Evolutionary conservation across 2,329 filamentous ascomycete species (phyloP).

Genomic region (Pyrenochaeta sp.): DNA sequence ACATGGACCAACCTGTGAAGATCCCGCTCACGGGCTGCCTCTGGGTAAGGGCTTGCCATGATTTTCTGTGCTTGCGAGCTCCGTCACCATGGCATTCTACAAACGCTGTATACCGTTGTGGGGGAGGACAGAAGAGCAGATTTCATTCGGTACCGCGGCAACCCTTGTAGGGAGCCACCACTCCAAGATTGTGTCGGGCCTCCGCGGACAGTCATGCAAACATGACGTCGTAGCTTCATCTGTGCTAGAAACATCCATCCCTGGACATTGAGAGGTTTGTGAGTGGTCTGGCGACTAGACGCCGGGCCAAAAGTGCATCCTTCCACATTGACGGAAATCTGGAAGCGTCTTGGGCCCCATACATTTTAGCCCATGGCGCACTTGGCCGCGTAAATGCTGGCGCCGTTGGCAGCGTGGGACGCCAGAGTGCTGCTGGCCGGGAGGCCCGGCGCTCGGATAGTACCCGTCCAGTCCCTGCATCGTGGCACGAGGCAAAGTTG

Average conservation of each 20-base stretch:
- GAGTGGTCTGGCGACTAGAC: not conserved
- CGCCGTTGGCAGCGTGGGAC: not conserved
- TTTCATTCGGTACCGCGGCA: not conserved
- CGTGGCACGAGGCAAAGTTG: no score
- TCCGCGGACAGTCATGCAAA: constrained; percentile 7
- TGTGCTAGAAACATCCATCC: constrained; percentile 10
- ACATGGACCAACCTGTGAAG: constrained; percentile 32
- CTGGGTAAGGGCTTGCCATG: constrained; percentile 28
- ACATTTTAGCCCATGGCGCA: not conserved
- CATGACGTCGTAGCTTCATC: constrained; percentile 7
- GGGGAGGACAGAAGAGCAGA: not conserved
- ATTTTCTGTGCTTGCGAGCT: constrained; percentile 3
- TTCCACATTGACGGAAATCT: constrained; percentile 13
- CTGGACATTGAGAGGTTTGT: constrained; percentile 5
- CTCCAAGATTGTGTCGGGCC: not conserved
- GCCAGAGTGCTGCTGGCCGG: not conserved
- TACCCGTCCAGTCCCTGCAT: not conserved
- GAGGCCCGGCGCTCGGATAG: not conserved
- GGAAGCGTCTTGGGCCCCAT: constrained; percentile 2
- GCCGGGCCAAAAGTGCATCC: constrained; percentile 5
- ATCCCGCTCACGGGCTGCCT: constrained; percentile 39
- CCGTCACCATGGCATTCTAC: constrained; percentile 20
- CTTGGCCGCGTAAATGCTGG: not conserved
- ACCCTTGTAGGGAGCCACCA: not conserved
- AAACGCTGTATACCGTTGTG: constrained; percentile 1